Evolutionary conservation across 2,329 filamentous ascomycete genomes (phyloP), one percentile per base, ranked within the genome.

Genomic region (Sordariomycetes sp.): DNA sequence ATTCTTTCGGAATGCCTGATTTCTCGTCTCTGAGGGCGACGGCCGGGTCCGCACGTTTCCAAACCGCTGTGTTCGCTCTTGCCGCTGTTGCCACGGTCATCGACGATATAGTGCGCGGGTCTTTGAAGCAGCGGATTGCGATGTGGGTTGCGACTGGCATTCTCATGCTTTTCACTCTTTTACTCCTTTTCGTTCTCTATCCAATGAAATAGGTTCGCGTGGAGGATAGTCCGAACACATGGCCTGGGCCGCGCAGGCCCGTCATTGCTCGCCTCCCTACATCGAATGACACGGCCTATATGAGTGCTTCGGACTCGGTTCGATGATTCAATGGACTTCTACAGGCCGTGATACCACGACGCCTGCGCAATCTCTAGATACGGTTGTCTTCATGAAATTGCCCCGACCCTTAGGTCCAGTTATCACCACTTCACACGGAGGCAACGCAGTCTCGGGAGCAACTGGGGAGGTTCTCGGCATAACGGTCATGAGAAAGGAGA

Each of bases 1-100:
- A 13, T 6, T 28, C 25, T 2, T 76, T 75, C 51, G 71, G 73
- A 52, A 89, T 82, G 12, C 89, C 88, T 65, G 90, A 89, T 70
- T 88, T 86, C 0, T 85, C 82, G 0, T 90, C 88, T 61, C 88
- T 88, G 7, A 79, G 87, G 45, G 82, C 90, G 10, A 82, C 78
- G 20, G 85, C 87, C 7, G 88, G 82, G 0, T 84, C 89, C 65
- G 86, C 86, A 32, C 75, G 83, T 10, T 80, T 81, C n/a, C 87
- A 91, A 64, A 77, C 78, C 1, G 68, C 90, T 36, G 84, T 81
- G 1, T 90, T 89, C 66, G 66, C 87, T 24, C 74, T 89, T 54
- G 86, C 86, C 0, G 86, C 86, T 0, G 78, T 78, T 0, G 80
- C 85, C 4, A 89, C 85, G 2, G 82, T 79, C 10, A 74, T 88